A percentile compares a stretch with the other conserved stretches of the same genome.
Evolutionary conservation across 2,329 filamentous ascomycete species (phyloP).

Genomic region (Fusarium compactum): DNA sequence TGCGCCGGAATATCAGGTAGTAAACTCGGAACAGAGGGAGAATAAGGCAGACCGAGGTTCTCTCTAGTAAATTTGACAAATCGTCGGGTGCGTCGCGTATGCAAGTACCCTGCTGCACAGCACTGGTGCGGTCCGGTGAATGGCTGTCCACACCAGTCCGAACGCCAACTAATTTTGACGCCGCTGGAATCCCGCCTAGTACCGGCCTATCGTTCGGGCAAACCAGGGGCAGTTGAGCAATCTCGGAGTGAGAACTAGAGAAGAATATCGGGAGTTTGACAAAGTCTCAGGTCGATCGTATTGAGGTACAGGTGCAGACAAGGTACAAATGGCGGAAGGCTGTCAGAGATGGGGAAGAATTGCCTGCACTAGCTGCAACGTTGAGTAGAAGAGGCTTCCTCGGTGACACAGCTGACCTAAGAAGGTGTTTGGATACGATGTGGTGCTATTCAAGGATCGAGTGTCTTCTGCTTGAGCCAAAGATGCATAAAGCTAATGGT

Average conservation of each 20-base stretch:
- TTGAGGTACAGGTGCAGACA: not conserved
- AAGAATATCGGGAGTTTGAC: not conserved
- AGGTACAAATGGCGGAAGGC: not conserved
- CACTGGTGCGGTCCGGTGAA: conserved; percentile 14
- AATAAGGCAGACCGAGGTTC: not conserved
- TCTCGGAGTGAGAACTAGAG: conserved; percentile 1
- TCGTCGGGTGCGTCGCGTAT: conserved; percentile 6
- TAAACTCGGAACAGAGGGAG: not conserved
- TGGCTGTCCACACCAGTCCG: conserved; percentile 7
- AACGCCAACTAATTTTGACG: conserved; percentile 13
- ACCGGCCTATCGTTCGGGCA: conserved; percentile 12
- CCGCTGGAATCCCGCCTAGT: conserved; percentile 7
- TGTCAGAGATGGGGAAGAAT: conserved; percentile 6
- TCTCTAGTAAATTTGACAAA: not conserved
- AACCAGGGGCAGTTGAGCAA: not conserved
- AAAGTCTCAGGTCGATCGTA: conserved; percentile 4
- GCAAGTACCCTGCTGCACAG: not conserved
- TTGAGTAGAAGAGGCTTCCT: not conserved
- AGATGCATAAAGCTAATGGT: not conserved
- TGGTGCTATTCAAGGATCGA: not conserved
- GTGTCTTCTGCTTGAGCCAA: not conserved
- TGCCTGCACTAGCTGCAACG: not conserved
- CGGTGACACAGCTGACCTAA: conserved; percentile 2
- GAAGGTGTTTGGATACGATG: not conserved
- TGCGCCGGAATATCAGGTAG: conserved; percentile 1